Base-by-base conservation (phyloP, 23 red algal species). In the Cyanidioschyzon merolae region DNA sequence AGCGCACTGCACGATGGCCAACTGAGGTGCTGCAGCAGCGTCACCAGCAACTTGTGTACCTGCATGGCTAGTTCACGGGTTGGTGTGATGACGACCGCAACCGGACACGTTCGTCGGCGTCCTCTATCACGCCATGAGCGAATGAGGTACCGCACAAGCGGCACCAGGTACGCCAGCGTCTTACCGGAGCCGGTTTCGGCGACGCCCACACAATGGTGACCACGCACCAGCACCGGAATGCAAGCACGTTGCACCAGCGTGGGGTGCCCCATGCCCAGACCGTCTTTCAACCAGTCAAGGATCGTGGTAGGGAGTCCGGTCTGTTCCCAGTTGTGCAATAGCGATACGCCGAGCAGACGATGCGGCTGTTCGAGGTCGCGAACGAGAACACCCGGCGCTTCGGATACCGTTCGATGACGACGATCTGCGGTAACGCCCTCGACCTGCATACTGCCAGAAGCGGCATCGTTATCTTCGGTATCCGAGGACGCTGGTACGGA, bases 61-160 rank as follows among this genome's bases (percentile, higher is more conserved):
- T 98, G 94, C 34, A 98, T 85, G 25, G 94, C 94, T 18, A 98
- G 83, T 68, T 98, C 94, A n/a, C 94, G 81, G 27, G 94, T 98
- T 45, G 94, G 94, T 15, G 88, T 88, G 1, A 98, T 86, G 37
- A 98, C 76, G 12, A 98, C 74, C 12, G 80, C 94, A 18, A 90
- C 68, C 45, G 94, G 94, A 84, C 74, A 16, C 37, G 39, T 7
- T 51, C 31, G 29, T 40, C 45, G 24, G 41, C n/a, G 31, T 25
- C 17, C 2, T 16, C 45, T 26, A 18, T 78, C 74, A 16, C 84
- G 54, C 63, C 57, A 58, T 58, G 85, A 75, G 0, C 82, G 79
- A 26, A 84, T 84, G 26, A 98, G 75, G 77, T 98, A 88, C 21
- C 94, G 75, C 0, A 98, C 51, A 39, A 91, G 67, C 18, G 94